phyloP scores from a whole-genome alignment of 106 monocot species.

The Agapanthus africanus region DNA sequence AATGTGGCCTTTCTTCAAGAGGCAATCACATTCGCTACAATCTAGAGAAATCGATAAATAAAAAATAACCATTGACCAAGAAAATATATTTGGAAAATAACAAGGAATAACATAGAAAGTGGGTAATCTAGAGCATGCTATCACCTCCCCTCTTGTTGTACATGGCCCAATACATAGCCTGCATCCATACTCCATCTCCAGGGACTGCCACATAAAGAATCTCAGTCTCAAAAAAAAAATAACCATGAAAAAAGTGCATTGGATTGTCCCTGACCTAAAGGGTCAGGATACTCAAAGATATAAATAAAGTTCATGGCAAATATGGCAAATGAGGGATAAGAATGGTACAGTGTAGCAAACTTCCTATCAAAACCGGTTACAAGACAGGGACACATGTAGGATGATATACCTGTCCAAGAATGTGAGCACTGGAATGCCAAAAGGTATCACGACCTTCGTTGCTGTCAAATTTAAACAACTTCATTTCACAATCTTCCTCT shows the following conservation, averaged over 20 bases:
- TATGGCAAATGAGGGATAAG: background rate
- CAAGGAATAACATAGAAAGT: background rate
- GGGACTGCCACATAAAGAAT: slow-evolving; percentile 36
- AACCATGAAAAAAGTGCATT: background rate
- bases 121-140: background rate
- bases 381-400: background rate
- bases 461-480: slow-evolving; percentile 77
- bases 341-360: background rate
- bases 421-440: slow-evolving; percentile 99
- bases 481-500: slow-evolving; percentile 75
- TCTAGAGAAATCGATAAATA: too few relatives aligned
- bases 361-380: background rate
- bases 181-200: slow-evolving; percentile 91
- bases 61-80: background rate
- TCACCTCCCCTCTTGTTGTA: slow-evolving; percentile 93
- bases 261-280: background rate
- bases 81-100: background rate
- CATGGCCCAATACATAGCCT: slow-evolving; percentile 98
- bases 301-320: background rate
- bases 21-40: background rate
- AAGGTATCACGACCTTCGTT: slow-evolving; percentile 95
- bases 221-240: background rate
- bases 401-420: slow-evolving; percentile 76
- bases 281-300: too few relatives aligned
- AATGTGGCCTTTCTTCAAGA: too few relatives aligned